Conservation (phyloP, 805 yeast genomes). For the Pichia membranifaciens region DNA sequence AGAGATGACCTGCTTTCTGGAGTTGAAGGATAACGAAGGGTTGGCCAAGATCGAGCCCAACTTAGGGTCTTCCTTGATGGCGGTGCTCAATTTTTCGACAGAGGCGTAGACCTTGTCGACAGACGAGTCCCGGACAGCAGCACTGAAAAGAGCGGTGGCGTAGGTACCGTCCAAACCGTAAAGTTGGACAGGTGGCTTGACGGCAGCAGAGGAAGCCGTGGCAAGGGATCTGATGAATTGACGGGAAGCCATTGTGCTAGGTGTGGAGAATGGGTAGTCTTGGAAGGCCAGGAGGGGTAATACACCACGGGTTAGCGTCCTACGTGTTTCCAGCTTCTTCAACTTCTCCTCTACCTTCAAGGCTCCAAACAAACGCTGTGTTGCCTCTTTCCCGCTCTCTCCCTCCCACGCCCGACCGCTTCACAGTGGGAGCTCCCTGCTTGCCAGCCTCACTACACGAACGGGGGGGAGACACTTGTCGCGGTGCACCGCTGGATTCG, state of each 20-base stretch:
- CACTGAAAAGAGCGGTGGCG: constrained; percentile 90
- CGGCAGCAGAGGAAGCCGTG: constrained; percentile 42
- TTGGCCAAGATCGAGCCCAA: constrained; percentile 57
- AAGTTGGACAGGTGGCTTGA: constrained; percentile 87
- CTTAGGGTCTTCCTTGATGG: constrained; percentile 58
- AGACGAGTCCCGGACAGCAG: constrained; percentile 77
- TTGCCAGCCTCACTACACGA: no score
- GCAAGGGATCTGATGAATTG: constrained; percentile 68
- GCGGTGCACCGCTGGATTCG: no score
- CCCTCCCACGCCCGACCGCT: background rate
- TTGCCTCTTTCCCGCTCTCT: background rate
- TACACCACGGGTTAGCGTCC: background rate
- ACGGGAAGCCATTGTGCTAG: constrained; percentile 52
- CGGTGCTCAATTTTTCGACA: constrained; percentile 49
- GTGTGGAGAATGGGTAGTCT: background rate
- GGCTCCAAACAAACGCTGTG: no score
- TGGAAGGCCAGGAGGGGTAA: background rate
- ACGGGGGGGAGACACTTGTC: background rate
- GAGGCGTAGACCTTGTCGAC: constrained; percentile 64
- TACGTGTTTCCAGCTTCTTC: background rate
- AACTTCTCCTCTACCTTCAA: background rate
- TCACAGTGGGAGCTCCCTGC: no score
- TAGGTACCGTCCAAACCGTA: constrained; percentile 96
- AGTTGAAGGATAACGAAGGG: constrained; percentile 77
- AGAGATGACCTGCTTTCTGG: constrained; percentile 66